These are phyloP conservation scores for Elsinoe necatrix DNA, from an alignment of 2,329 filamentous ascomycete species.

Conservation along the genomic window DNA sequence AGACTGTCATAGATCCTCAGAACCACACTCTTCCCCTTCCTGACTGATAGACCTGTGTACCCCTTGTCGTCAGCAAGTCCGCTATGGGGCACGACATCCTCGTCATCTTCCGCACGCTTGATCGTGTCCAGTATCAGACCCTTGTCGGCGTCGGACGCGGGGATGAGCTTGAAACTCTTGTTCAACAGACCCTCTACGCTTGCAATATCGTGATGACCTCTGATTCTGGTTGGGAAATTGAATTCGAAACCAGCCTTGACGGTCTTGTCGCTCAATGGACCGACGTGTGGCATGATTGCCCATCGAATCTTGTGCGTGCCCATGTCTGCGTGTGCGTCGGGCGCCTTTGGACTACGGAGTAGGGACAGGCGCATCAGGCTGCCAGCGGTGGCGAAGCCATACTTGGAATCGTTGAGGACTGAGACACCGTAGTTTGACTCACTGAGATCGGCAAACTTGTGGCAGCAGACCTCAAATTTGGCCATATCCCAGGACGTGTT, in stretches of 20 bases:
- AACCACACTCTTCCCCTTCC: constrained; percentile 70
- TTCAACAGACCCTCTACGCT: constrained; percentile 26
- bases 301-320: constrained; percentile 72
- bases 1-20: constrained; percentile 80
- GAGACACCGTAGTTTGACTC: constrained; percentile 85
- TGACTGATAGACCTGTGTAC: constrained; percentile 30
- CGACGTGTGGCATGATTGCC: constrained; percentile 79
- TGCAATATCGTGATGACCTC: constrained; percentile 29
- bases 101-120: constrained; percentile 66
- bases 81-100: constrained; percentile 42
- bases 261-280: constrained; percentile 61
- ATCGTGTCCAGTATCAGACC: constrained; percentile 78
- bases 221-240: constrained; percentile 67
- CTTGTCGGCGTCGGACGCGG: constrained; percentile 32
- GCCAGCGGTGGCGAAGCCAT: constrained; percentile 84
- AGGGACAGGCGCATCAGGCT: constrained; percentile 84
- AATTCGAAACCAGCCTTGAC: constrained; percentile 81
- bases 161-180: constrained; percentile 56
- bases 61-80: constrained; percentile 11
- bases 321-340: constrained; percentile 92
- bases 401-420: constrained; percentile 91
- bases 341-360: constrained; percentile 80
- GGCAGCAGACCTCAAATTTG: constrained; percentile 93
- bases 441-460: constrained; percentile 86
- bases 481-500: constrained; percentile 98